Base-by-base conservation (phyloP, 352 stramenopile species). In the Lagenidium giganteum region DNA sequence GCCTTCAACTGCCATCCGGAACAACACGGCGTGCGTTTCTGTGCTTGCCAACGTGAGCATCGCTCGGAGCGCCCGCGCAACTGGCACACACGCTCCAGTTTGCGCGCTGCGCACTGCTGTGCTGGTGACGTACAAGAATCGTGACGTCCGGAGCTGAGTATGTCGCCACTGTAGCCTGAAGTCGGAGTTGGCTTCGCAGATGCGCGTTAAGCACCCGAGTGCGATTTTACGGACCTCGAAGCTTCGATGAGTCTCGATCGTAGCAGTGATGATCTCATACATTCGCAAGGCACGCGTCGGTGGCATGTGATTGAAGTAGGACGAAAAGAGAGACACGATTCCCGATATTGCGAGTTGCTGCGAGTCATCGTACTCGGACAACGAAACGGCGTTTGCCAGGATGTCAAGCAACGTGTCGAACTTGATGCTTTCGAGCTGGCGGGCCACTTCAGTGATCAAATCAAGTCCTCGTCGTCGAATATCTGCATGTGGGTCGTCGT, bases 331-430 rank as follows among this genome's bases (percentile, higher is more conserved):
- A 11, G 66, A 60, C 16, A 70, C 67, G 26, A 88, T 68, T 0
- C 72, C 67, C 0, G 57, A 60, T 7, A 52, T 54, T 12, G 76
- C 76, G 11, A 72, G 39, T 22, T 83, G 33, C 23, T 90, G 76
- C 24, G 76, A 48, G 24, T 90, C 67, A 32, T 80, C 62, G 37
- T 80, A 67, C 16, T 54, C 64, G 17, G 77, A 70, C 22, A 77
- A 42, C 18, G 56, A 54, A 41, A 84, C 70, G 7, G 72, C 65
- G 22, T 58, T 81, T n/a, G 73, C 64, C 22, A 89, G 48, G 14
- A 88, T 71, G 25, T 87, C 74, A 8, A 89, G 49, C 6, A 89
- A 43, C 9, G 61, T 47, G 24, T 85, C 70, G 54, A 87, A 89
- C 44, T 84, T 84, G 14, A 67, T 47, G 51, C 67, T 84, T 53